Base-by-base conservation (phyloP, 2,329 filamentous ascomycete genomes). In the Epichloe elymi region DNA sequence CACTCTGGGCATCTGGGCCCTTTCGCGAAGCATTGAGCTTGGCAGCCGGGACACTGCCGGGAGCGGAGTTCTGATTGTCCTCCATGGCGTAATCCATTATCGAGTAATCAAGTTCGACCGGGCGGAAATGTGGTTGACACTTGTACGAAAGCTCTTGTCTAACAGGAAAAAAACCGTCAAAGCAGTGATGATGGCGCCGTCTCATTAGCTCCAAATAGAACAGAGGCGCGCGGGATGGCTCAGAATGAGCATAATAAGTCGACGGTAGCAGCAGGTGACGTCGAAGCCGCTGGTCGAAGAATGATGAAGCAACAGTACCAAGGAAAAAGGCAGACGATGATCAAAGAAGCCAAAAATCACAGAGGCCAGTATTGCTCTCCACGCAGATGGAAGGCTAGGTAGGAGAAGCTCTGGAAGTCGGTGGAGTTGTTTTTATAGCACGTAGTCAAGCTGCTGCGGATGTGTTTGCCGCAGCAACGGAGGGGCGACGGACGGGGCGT, bases 1-100 rank as follows among this genome's bases (percentile, higher is more conserved):
- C 85, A 67, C 83, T 87, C 63, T 85, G 83, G 38, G 80, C 77
- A 65, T 88, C 85, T 46, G 75, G 73, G 33, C 74, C 74, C 57
- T 74, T 81, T 57, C 78, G 74, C 48, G 74, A 66, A 45, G 72
- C 70, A 55, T 73, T 70, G 52, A 85, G 72, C 70, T 86, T 86
- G 53, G 77, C 73, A 52, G 79, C 74, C 61, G 82, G 75, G 52
- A 76, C 70, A 59, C 73, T 76, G 59, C 81, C 80, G 33, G 81
- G 80, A 23, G 78, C 78, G 50, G 83, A 73, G 68, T 85, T 87
- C 67, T 88, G 85, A 50, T 71, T 78, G 60, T 86, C 63, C 56
- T 70, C 72, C 67, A 68, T 72, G 53, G 67, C 63, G 63, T 69
- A 75, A 53, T 70, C 66, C 70, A 74, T 70, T 52, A 50, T 48